Percentiles rank a stretch among this genome's conserved stretches.
These are phyloP conservation scores for Penicillium verrucosum DNA, from an alignment of 2,329 filamentous ascomycete species.

Conservation along the genomic window DNA sequence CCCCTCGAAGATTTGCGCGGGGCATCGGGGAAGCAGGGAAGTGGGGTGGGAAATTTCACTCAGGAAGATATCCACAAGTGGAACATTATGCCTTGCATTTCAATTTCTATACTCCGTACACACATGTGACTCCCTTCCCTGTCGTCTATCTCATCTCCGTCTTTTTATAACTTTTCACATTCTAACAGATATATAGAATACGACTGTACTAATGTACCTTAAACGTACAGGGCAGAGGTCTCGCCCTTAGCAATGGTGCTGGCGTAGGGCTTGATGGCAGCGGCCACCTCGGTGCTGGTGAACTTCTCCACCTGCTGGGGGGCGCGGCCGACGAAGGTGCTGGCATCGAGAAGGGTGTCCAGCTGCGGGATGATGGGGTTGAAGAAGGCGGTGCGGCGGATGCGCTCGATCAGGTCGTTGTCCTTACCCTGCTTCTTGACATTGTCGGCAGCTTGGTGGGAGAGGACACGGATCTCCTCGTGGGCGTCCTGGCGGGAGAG, in stretches of 20 bases:
- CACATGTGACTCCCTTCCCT: not conserved
- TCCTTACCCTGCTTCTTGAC: slow-evolving; percentile 69
- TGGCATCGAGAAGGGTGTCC: slow-evolving; percentile 64
- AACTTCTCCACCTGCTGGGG: slow-evolving; percentile 55
- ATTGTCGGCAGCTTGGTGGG: slow-evolving; percentile 67
- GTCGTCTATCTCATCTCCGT: not conserved
- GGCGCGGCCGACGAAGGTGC: slow-evolving; percentile 56
- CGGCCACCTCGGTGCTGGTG: slow-evolving; percentile 48
- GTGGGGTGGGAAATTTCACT: slow-evolving; percentile 5
- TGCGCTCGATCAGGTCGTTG: slow-evolving; percentile 79
- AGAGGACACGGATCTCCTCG: slow-evolving; percentile 81
- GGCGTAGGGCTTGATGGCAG: slow-evolving; percentile 49
- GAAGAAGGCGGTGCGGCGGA: slow-evolving; percentile 72
- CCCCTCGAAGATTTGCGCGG: slow-evolving; percentile 5
- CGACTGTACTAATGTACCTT: slow-evolving; percentile 9
- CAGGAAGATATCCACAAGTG: not conserved
- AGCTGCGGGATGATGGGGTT: slow-evolving; percentile 65
- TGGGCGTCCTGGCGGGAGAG: slow-evolving; percentile 76
- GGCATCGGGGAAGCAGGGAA: slow-evolving; percentile 13
- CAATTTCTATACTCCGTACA: not conserved
- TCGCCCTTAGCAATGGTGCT: slow-evolving; percentile 34
- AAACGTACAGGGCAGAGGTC: slow-evolving; percentile 43
- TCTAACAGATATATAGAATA: not conserved
- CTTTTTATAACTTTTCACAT: slow-evolving; percentile 5
- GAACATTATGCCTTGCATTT: not conserved